A percentile compares a stretch with the other conserved stretches of the same genome.
phyloP scores from a whole-genome alignment of 495 filamentous ascomycete genomes.

The Clohesyomyces aquaticus region DNA sequence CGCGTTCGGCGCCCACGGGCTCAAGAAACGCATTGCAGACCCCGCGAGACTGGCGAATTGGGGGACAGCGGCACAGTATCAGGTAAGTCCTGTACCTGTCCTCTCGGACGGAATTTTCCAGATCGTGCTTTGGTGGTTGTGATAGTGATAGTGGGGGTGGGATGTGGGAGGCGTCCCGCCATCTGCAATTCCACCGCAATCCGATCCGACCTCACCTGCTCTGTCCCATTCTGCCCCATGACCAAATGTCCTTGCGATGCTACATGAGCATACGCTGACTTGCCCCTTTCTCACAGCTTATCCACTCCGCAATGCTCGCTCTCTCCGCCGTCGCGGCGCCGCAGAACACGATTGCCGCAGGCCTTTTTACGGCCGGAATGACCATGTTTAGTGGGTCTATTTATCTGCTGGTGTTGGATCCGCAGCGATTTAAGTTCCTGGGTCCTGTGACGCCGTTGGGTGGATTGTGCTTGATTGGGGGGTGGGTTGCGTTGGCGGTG shows the following conservation, averaged over 20 bases:
- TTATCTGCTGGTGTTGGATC: slow-evolving; percentile 61
- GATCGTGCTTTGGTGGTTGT: too few species aligned
- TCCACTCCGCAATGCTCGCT: slow-evolving; percentile 62
- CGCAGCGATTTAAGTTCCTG: slow-evolving; percentile 57
- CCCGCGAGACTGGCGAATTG: slow-evolving; percentile 59
- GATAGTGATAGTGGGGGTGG: too few species aligned
- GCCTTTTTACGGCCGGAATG: slow-evolving; percentile 51
- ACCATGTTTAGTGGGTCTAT: slow-evolving; percentile 64
- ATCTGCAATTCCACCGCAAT: too few species aligned
- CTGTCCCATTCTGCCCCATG: neutral
- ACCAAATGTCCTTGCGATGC: too few species aligned
- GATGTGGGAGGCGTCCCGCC: too few species aligned
- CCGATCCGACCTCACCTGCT: neutral
- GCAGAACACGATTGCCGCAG: slow-evolving; percentile 47
- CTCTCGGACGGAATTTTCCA: too few species aligned
- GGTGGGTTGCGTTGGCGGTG: slow-evolving; percentile 56
- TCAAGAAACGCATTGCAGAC: slow-evolving; percentile 60
- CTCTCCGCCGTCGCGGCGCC: slow-evolving; percentile 53
- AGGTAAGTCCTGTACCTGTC: too few species aligned
- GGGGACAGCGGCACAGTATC: slow-evolving; percentile 64
- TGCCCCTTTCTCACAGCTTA: slow-evolving; percentile 49
- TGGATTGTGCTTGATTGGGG: slow-evolving; percentile 61
- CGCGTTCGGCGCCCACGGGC: slow-evolving; percentile 67
- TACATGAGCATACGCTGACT: neutral
- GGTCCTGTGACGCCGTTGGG: slow-evolving; percentile 65